phyloP scores from a whole-genome alignment of 768 basidiomycete genomes.

The Hemileccinum impolitum region DNA sequence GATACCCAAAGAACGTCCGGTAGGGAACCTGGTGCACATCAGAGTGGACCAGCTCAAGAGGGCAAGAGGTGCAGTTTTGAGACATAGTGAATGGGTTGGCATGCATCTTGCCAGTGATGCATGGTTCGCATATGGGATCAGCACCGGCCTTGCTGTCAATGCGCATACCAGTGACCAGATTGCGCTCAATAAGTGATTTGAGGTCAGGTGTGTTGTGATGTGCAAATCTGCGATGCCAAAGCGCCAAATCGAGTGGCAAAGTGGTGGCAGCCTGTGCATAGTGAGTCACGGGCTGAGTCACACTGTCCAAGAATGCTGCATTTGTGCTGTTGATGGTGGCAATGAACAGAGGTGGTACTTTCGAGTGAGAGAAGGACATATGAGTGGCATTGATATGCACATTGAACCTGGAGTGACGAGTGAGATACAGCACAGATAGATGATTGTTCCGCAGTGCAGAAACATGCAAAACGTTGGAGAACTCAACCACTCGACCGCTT shows the following conservation, averaged over 20 bases:
- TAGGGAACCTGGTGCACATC: too few species aligned
- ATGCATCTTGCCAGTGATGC: too few species aligned
- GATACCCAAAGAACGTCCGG: too few species aligned
- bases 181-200: constrained; percentile 1
- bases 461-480: constrained; percentile 19
- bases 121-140: too few species aligned
- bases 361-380: background rate
- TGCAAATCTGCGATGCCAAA: constrained; percentile 26
- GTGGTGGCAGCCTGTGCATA: constrained; percentile 3
- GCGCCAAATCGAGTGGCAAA: constrained; percentile 2
- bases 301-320: constrained; percentile 19
- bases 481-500: constrained; percentile 7
- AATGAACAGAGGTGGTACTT: background rate
- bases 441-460: constrained; percentile 12
- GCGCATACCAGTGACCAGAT: constrained; percentile 12
- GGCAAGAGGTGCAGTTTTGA: too few species aligned
- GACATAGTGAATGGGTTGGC: too few species aligned
- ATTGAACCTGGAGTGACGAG: background rate
- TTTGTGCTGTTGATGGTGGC: constrained; percentile 8
- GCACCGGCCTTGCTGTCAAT: too few species aligned
- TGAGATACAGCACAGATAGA: constrained; percentile 15
- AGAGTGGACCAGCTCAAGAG: too few species aligned
- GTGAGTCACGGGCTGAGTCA: background rate
- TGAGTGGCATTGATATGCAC: too few species aligned
- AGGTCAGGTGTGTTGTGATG: constrained; percentile 13